A percentile compares a stretch with the other conserved stretches of the same genome.
Conservation (phyloP, 2,329 filamentous ascomycete species). For the Penicillium sclerotigenum region DNA sequence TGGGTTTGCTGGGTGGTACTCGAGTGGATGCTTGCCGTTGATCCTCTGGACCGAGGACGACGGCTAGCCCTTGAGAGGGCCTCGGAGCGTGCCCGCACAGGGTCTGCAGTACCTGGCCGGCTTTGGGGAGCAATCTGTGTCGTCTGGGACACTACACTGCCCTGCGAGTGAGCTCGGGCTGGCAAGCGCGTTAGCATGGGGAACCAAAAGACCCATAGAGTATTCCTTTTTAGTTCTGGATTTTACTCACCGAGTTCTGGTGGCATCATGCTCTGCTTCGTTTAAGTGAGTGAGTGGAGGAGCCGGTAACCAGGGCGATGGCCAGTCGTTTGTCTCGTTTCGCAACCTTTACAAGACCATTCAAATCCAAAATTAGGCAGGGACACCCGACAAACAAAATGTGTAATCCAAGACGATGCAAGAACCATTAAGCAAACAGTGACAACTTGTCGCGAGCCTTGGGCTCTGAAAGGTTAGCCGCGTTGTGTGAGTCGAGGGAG, state of each 20-base stretch:
- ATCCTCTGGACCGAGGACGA: constrained; percentile 46
- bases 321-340: constrained; percentile 12
- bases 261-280: constrained; percentile 18
- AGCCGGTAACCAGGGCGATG: constrained; percentile 29
- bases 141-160: constrained; percentile 38
- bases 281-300: constrained; percentile 21
- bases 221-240: neutral
- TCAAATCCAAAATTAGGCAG: constrained; percentile 7
- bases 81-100: constrained; percentile 42
- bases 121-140: constrained; percentile 39
- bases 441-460: constrained; percentile 7
- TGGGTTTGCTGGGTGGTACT: constrained; percentile 45
- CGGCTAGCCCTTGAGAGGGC: constrained; percentile 41
- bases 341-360: constrained; percentile 14
- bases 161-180: constrained; percentile 40
- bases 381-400: neutral
- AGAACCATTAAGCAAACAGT: constrained; percentile 4
- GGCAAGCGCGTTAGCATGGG: constrained; percentile 10
- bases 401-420: neutral
- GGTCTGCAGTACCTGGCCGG: constrained; percentile 42
- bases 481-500: constrained; percentile 28
- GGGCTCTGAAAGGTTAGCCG: constrained; percentile 13
- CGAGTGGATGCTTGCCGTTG: constrained; percentile 49
- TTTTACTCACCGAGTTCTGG: constrained; percentile 22
- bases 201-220: constrained; percentile 1